Evolutionary conservation across 2,329 filamentous ascomycete species (phyloP), one percentile per base, ranked within the genome.

Genomic region (Diplodia sapinea): DNA sequence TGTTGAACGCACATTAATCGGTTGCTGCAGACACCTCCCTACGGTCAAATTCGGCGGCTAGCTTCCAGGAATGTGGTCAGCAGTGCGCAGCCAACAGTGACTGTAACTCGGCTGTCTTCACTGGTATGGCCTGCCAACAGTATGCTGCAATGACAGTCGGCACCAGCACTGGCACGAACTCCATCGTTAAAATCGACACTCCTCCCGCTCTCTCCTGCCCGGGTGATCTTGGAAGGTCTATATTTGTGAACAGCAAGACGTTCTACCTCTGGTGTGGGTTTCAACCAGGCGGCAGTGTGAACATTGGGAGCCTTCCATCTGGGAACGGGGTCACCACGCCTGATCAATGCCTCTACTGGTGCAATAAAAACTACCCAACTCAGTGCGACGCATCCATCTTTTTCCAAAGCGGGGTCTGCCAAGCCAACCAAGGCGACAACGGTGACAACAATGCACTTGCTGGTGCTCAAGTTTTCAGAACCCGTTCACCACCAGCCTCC

Each of bases 341-440:
- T 17, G 51, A 54, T 15, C 51, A 54, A 33, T 54, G 51, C 26
- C 29, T 54, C 12, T 17, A 31, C 15, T 54, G 51, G 51, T 54
- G 51, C 51, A 29, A 31, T 17, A n/a, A 11, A 51, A 51, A 20
- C n/a, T 51, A 51, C 36, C 12, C 36, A 33, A n/a, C 51, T 17
- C 51, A 54, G 17, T 54, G 51, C 17, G 51, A 29, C 6, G 51
- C 29, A 6, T 31, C 51, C 7, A 29, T 54, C 1, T 17, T 54
- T 31, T 15, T n/a, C 17, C 8, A 29, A 12, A 54, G 13, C 26
- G 31, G 31, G 4, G 13, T 54, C 17, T 54, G 51, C 26, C 23
- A 54, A 54, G 51, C 51, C 13, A 54, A 54, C 2, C 12, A 4
- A 17, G 13, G 6, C 17, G 51, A 54, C 26, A 54, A 54, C 26